Evolutionary conservation across 2,329 filamentous ascomycete species (phyloP).

Genomic region (Colletotrichum simmondsii): DNA sequence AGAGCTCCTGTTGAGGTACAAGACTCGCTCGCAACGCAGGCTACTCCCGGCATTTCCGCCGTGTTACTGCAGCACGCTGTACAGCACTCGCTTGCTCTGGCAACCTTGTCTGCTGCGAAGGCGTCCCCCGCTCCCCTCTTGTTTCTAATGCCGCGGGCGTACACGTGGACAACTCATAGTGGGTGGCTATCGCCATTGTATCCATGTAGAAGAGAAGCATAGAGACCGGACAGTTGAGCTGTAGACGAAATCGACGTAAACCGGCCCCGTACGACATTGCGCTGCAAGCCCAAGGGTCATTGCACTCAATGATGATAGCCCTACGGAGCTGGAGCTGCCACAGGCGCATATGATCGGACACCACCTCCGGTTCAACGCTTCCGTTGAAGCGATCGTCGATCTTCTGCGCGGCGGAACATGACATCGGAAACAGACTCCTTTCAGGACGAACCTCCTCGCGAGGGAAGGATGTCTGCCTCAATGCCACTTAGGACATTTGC

Average conservation of each 20-base stretch:
- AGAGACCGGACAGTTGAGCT: not conserved
- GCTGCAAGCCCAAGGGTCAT: not conserved
- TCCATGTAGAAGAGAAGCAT: not conserved
- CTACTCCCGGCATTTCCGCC: not conserved
- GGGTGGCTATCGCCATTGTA: not conserved
- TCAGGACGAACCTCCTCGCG: not conserved
- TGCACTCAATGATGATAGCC: not conserved
- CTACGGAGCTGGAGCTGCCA: conserved; percentile 6
- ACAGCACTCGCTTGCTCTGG: conserved; percentile 9
- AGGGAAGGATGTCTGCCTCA: not conserved
- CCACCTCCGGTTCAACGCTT: not conserved
- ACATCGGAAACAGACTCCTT: not conserved
- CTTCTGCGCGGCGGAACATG: not conserved
- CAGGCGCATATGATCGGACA: not conserved
- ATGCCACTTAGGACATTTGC: not conserved
- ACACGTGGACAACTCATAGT: conserved; percentile 23
- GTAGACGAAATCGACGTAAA: not conserved
- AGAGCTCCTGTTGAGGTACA: not conserved
- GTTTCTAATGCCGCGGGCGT: not conserved
- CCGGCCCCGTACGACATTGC: not conserved
- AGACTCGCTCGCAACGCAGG: not conserved
- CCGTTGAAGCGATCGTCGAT: conserved; percentile 15
- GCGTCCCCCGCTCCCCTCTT: conserved; percentile 6
- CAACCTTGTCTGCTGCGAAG: conserved; percentile 2
- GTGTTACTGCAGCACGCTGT: conserved; percentile 23